Percentiles rank a stretch among this genome's conserved stretches.
phyloP scores from a whole-genome alignment of 129 eudicot species.

The Chrysanthemum makinoi region DNA sequence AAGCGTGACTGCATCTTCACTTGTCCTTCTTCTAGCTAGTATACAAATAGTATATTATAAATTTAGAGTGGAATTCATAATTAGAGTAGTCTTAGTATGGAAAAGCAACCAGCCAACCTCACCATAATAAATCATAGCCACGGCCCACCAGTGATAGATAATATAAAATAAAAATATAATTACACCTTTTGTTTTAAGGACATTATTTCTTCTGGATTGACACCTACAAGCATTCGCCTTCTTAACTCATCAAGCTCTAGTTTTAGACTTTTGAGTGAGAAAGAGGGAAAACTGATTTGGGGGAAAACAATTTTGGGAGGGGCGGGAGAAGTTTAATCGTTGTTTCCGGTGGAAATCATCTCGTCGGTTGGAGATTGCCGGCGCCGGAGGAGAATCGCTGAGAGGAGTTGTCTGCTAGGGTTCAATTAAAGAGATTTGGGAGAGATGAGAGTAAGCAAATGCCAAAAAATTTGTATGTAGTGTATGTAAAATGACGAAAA shows the following conservation, averaged over 20 bases:
- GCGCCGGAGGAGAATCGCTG: too few species aligned
- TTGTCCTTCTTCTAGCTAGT: slow-evolving; percentile 97
- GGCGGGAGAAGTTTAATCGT: too few species aligned
- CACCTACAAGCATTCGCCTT: slow-evolving; percentile 91
- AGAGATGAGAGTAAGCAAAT: too few species aligned
- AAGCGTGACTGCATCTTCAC: slow-evolving; percentile 95
- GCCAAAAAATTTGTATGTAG: too few species aligned
- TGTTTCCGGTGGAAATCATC: too few species aligned
- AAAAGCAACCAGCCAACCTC: not conserved
- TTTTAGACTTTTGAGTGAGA: too few species aligned
- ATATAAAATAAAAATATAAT: slow-evolving; percentile 6
- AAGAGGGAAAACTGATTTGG: too few species aligned
- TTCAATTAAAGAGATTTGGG: too few species aligned
- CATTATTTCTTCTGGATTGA: slow-evolving; percentile 92
- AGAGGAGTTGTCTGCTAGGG: too few species aligned
- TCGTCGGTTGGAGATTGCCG: too few species aligned
- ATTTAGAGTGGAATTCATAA: slow-evolving; percentile 2
- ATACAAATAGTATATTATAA: slow-evolving; percentile 17
- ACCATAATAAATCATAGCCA: slow-evolving; percentile 8
- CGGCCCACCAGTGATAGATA: slow-evolving; percentile 8
- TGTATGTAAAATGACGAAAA: too few species aligned
- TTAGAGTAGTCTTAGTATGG: slow-evolving; percentile 1
- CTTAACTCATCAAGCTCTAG: slow-evolving; percentile 88
- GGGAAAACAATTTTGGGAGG: too few species aligned
- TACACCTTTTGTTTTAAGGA: slow-evolving; percentile 76